A percentile compares a stretch with the other conserved stretches of the same genome.
Evolutionary conservation across 148 eudicot species (phyloP).

Genomic region (Nepenthes gracilis): DNA sequence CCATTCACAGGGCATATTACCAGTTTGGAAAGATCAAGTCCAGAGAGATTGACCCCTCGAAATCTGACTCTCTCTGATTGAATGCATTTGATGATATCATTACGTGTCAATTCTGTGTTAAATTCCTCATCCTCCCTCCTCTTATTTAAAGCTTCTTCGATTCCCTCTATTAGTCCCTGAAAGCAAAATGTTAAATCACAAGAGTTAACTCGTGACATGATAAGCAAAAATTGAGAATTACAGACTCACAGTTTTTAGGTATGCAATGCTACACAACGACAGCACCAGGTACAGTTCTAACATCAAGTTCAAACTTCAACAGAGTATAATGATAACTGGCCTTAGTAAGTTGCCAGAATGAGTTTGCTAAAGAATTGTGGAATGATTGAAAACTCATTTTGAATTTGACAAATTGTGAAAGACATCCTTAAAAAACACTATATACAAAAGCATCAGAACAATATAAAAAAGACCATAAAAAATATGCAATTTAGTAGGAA

Average conservation of each 20-base stretch:
- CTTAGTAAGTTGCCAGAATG: no score
- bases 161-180: constrained; percentile 68
- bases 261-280: no score
- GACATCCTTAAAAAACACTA: no score
- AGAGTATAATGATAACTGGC: no score
- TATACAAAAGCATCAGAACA: no score
- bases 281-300: no score
- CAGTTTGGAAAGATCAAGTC: constrained; percentile 93
- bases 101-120: constrained; percentile 68
- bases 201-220: not conserved
- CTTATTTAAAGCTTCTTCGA: constrained; percentile 43
- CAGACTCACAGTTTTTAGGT: not conserved
- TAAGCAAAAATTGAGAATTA: not conserved
- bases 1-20: constrained; percentile 4
- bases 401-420: no score
- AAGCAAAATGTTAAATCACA: constrained; percentile 7
- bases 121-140: constrained; percentile 59
- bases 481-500: no score
- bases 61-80: constrained; percentile 80
- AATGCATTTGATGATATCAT: constrained; percentile 82
- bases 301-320: no score
- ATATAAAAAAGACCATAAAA: no score
- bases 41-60: constrained; percentile 87
- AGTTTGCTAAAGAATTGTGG: no score
- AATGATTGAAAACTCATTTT: no score